These are phyloP conservation scores for Pichia thaimueangensis DNA, from an alignment of 805 yeast species.

Conservation along the genomic window DNA sequence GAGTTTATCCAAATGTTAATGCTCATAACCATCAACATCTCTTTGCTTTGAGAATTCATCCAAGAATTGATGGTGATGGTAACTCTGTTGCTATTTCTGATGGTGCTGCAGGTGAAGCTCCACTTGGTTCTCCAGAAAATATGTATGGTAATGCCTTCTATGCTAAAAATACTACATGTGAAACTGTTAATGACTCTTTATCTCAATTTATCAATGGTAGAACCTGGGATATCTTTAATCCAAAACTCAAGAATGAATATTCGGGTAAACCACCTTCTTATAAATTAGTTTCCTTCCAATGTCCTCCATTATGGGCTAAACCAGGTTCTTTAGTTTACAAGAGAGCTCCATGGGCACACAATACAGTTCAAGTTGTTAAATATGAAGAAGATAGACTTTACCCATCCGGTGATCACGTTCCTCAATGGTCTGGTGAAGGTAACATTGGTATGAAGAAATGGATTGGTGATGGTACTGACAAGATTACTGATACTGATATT, in stretches of 20 bases:
- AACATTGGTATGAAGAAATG: slow-evolving; percentile 59
- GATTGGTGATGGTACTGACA: slow-evolving; percentile 56
- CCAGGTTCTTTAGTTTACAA: slow-evolving; percentile 69
- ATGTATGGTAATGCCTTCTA: slow-evolving; percentile 74
- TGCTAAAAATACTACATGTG: slow-evolving; percentile 58
- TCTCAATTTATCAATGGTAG: slow-evolving; percentile 61
- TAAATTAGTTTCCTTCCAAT: slow-evolving; percentile 69
- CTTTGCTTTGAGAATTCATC: slow-evolving; percentile 71
- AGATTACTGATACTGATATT: slow-evolving; percentile 61
- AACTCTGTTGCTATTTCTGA: slow-evolving; percentile 68
- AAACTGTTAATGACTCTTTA: slow-evolving; percentile 60
- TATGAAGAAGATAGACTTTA: slow-evolving; percentile 67
- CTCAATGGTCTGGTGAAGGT: slow-evolving; percentile 70
- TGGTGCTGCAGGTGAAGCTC: slow-evolving; percentile 51
- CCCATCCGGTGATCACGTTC: slow-evolving; percentile 77
- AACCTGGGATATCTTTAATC: slow-evolving; percentile 76
- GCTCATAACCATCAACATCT: slow-evolving; percentile 87
- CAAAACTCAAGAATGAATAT: slow-evolving; percentile 55
- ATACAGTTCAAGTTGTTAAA: slow-evolving; percentile 62
- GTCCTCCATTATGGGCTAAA: slow-evolving; percentile 67
- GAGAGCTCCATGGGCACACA: slow-evolving; percentile 78
- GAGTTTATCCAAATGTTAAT: slow-evolving; percentile 71
- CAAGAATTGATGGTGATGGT: slow-evolving; percentile 74
- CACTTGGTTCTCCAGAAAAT: slow-evolving; percentile 62
- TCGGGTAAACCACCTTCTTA: slow-evolving; percentile 72